phyloP scores from a whole-genome alignment of 176 grass and related monocot genomes.

The Secale cereale region DNA sequence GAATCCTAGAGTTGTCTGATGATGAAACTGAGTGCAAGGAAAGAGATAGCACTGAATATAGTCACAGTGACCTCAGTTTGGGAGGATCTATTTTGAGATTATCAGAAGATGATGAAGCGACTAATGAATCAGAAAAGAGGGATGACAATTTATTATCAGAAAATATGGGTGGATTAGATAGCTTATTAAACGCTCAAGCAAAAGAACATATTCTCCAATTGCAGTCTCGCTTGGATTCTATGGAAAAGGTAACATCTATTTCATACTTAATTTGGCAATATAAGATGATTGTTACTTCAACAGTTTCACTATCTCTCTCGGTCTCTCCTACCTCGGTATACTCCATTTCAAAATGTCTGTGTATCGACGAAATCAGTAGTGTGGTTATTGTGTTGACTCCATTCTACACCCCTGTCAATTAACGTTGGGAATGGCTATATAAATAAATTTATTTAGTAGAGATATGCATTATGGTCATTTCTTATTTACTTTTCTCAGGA shows the following conservation, averaged over 20 bases:
- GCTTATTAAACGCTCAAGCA: constrained; percentile 65
- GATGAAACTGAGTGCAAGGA: constrained; percentile 44
- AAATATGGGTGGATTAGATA: constrained; percentile 50
- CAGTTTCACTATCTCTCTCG: neutral
- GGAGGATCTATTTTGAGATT: constrained; percentile 42
- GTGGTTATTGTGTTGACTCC: neutral
- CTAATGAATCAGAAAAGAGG: constrained; percentile 27
- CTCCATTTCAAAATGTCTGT: neutral
- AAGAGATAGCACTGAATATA: constrained; percentile 37
- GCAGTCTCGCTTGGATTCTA: constrained; percentile 72
- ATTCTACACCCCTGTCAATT: neutral
- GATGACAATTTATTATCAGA: constrained; percentile 30
- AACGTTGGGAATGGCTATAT: neutral
- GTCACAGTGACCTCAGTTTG: constrained; percentile 25
- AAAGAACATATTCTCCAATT: constrained; percentile 69
- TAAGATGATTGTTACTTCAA: neutral
- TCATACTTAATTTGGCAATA: neutral
- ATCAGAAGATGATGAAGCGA: constrained; percentile 29
- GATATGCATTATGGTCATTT: neutral
- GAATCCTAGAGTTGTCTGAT: constrained; percentile 64
- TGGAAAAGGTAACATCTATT: constrained; percentile 62
- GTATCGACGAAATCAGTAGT: neutral
- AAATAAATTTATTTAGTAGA: neutral
- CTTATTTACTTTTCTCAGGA: neutral
- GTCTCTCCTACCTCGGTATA: neutral